Evolutionary conservation across 805 yeast species (phyloP).

Genomic region (Blastobotrys attinorum): DNA sequence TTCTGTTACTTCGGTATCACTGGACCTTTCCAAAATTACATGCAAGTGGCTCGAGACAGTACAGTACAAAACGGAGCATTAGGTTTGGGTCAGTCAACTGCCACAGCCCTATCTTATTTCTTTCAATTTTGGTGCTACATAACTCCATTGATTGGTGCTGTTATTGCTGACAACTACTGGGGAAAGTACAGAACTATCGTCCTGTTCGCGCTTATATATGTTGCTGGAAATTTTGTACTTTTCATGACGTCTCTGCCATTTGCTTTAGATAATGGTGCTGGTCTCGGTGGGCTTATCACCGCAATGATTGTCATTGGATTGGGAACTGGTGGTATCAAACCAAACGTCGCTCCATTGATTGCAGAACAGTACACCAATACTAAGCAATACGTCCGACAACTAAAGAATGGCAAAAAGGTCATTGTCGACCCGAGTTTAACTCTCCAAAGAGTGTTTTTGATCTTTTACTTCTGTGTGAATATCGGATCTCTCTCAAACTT

Average conservation of each 20-base stretch:
- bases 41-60: constrained; percentile 37
- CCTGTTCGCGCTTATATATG: constrained; percentile 50
- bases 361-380: constrained; percentile 65
- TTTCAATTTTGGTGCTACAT: constrained; percentile 79
- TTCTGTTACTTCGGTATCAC: constrained; percentile 73
- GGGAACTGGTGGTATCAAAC: constrained; percentile 77
- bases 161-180: constrained; percentile 63
- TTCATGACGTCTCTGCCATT: constrained; percentile 65
- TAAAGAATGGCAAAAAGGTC: constrained; percentile 57
- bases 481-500: constrained; percentile 67
- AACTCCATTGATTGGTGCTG: constrained; percentile 72
- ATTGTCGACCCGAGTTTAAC: constrained; percentile 64
- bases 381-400: constrained; percentile 49
- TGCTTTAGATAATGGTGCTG: constrained; percentile 41
- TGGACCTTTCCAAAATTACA: constrained; percentile 71
- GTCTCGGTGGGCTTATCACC: constrained; percentile 55
- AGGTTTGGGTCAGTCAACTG: constrained; percentile 50
- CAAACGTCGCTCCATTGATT: constrained; percentile 66
- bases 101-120: constrained; percentile 65
- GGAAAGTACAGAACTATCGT: constrained; percentile 67
- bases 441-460: constrained; percentile 64
- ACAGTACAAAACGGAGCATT: constrained; percentile 44
- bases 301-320: constrained; percentile 57
- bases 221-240: constrained; percentile 53
- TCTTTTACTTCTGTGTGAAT: constrained; percentile 70